These are phyloP conservation scores for Fusarium sp. DNA, from an alignment of 2,329 filamentous ascomycete genomes.

Conservation along the genomic window DNA sequence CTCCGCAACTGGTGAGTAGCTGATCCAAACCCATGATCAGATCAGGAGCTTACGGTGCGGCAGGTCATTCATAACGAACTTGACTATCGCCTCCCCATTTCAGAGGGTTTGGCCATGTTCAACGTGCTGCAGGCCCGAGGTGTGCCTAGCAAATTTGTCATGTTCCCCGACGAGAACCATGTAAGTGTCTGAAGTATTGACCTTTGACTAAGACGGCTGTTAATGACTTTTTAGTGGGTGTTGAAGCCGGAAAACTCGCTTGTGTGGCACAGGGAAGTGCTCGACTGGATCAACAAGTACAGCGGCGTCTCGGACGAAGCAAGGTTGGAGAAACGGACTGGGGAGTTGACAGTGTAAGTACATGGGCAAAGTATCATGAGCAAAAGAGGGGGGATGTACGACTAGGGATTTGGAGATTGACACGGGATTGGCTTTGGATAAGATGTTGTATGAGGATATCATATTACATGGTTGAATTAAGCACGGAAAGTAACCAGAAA, in stretches of 20 bases:
- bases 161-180: slow-evolving; percentile 83
- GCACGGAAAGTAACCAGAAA: no score
- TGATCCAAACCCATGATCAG: no score
- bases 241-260: slow-evolving; percentile 92
- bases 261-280: slow-evolving; percentile 89
- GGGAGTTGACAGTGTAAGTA: slow-evolving; percentile 28
- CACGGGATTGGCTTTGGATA: no score
- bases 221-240: slow-evolving; percentile 73
- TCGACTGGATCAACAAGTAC: slow-evolving; percentile 82
- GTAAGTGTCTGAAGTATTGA: slow-evolving; percentile 47
- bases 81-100: slow-evolving; percentile 89
- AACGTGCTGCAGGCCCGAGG: slow-evolving; percentile 85
- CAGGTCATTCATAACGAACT: slow-evolving; percentile 86
- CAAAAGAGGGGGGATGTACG: slow-evolving; percentile 1
- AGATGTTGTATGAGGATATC: no score
- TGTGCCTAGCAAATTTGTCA: slow-evolving; percentile 83
- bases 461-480: no score
- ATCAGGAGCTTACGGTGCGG: not conserved
- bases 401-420: not conserved
- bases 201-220: not conserved
- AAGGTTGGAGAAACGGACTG: slow-evolving; percentile 38
- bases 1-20: slow-evolving; percentile 81
- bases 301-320: slow-evolving; percentile 59
- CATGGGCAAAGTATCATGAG: not conserved
- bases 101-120: slow-evolving; percentile 88